A percentile compares a stretch with the other conserved stretches of the same genome.
These are phyloP conservation scores for Diutina ranongensis DNA, from an alignment of 1,139 yeast genomes.

Conservation along the genomic window DNA sequence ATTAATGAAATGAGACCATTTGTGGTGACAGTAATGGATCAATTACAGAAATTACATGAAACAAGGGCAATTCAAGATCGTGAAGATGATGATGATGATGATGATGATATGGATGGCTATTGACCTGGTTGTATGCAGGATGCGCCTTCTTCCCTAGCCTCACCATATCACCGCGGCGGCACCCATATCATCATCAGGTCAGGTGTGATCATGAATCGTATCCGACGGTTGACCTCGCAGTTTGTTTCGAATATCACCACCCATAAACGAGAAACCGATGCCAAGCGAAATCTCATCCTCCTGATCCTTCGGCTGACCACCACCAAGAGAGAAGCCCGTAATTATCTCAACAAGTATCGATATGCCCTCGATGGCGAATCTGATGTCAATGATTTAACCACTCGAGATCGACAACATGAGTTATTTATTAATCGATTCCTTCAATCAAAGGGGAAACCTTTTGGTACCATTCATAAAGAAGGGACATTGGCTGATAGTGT, in stretches of 20 bases:
- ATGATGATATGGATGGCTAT: background rate
- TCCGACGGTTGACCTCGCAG: conserved; percentile 20
- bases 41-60: conserved; percentile 44
- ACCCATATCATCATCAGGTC: background rate
- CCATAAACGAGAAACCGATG: conserved; percentile 22
- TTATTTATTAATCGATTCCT: conserved; percentile 31
- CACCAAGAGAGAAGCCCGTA: conserved; percentile 63
- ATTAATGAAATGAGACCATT: conserved; percentile 84
- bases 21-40: conserved; percentile 68
- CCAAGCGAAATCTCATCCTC: conserved; percentile 44
- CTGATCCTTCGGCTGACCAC: conserved; percentile 66
- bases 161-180: background rate
- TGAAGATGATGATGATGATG: background rate
- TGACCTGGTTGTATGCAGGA: no score
- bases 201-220: conserved; percentile 26
- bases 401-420: conserved; percentile 24
- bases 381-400: conserved; percentile 9
- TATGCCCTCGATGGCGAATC: conserved; percentile 20
- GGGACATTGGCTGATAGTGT: conserved; percentile 8
- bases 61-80: conserved; percentile 11
- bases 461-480: conserved; percentile 19
- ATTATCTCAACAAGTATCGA: conserved; percentile 51
- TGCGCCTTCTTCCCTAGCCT: background rate
- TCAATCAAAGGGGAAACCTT: conserved; percentile 20
- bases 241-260: conserved; percentile 29